These are phyloP conservation scores for Podospora fimiseda DNA, from an alignment of 495 filamentous ascomycete species.

Conservation along the genomic window DNA sequence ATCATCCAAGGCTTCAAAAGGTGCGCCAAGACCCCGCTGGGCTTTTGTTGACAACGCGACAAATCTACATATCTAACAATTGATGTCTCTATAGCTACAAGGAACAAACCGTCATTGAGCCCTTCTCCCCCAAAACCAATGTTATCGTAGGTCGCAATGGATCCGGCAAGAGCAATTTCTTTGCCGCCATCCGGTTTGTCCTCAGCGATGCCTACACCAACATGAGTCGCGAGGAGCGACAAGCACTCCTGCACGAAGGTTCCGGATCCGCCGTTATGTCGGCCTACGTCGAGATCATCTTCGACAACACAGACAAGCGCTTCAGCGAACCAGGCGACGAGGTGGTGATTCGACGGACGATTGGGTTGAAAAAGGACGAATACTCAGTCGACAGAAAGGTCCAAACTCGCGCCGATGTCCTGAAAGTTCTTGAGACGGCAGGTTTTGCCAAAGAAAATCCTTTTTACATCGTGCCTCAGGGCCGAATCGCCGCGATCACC, in stretches of 20 bases:
- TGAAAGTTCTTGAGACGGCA: slow-evolving; percentile 91
- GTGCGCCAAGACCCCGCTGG: slow-evolving; percentile 41
- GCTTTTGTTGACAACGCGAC: background rate
- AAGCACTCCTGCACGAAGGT: slow-evolving; percentile 91
- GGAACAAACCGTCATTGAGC: slow-evolving; percentile 96
- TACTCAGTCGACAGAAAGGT: slow-evolving; percentile 96
- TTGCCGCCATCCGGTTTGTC: slow-evolving; percentile 97
- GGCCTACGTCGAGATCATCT: slow-evolving; percentile 97
- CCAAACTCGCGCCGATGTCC: slow-evolving; percentile 88
- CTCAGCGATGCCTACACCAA: slow-evolving; percentile 96
- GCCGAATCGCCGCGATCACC: slow-evolving; percentile 88
- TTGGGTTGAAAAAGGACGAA: slow-evolving; percentile 97
- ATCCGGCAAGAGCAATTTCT: slow-evolving; percentile 99
- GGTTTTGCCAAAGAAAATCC: slow-evolving; percentile 97
- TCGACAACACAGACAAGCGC: slow-evolving; percentile 94
- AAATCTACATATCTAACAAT: background rate
- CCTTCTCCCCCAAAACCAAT: slow-evolving; percentile 96
- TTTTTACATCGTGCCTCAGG: slow-evolving; percentile 98
- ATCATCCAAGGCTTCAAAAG: slow-evolving; percentile 99
- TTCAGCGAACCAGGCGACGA: slow-evolving; percentile 93
- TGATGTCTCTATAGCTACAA: slow-evolving; percentile 66
- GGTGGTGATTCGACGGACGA: slow-evolving; percentile 83
- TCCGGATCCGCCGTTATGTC: slow-evolving; percentile 98
- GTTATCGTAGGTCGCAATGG: slow-evolving; percentile 99
- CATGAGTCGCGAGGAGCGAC: slow-evolving; percentile 91